Conservation (phyloP, 75 land plant genomes). For the Selaginella moellendorffii region DNA sequence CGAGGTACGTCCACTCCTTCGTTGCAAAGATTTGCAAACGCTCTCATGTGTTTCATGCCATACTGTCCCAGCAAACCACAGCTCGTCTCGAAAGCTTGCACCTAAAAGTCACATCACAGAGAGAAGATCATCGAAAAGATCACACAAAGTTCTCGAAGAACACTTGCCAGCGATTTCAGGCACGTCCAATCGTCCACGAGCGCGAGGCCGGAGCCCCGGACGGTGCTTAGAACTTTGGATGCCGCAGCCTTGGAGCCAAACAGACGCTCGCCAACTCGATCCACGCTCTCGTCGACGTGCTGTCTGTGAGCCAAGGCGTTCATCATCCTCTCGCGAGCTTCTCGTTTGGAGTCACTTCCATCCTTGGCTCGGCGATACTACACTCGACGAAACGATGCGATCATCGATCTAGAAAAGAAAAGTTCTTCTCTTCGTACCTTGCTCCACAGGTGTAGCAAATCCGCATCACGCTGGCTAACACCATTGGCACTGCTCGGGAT, state of each 20-base stretch:
- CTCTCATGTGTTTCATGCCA: conserved; percentile 86
- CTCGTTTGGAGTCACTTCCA: conserved; percentile 25
- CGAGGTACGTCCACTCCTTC: conserved; percentile 37
- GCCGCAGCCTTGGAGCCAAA: conserved; percentile 45
- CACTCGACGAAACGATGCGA: not conserved
- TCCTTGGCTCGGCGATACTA: conserved; percentile 41
- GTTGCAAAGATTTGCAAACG: conserved; percentile 77
- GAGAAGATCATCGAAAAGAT: no score
- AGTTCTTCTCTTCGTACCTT: no score
- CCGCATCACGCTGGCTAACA: conserved; percentile 84
- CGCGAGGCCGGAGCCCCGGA: conserved; percentile 39
- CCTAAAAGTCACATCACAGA: no score
- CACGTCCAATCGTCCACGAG: conserved; percentile 89
- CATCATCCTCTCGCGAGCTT: conserved; percentile 34
- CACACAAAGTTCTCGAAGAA: not conserved
- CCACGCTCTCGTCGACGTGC: conserved; percentile 58
- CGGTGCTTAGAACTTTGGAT: conserved; percentile 16
- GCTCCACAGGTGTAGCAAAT: conserved; percentile 64
- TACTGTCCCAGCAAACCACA: conserved; percentile 54
- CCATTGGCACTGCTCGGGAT: conserved; percentile 11
- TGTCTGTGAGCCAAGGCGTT: conserved; percentile 38
- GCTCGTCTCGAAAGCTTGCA: conserved; percentile 29
- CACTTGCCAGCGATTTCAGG: conserved; percentile 55
- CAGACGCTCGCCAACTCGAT: conserved; percentile 46
- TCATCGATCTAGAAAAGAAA: not conserved